Evolutionary conservation across 371 early-diverging fungal genomes (phyloP).

Genomic region (Circinella umbellata): DNA sequence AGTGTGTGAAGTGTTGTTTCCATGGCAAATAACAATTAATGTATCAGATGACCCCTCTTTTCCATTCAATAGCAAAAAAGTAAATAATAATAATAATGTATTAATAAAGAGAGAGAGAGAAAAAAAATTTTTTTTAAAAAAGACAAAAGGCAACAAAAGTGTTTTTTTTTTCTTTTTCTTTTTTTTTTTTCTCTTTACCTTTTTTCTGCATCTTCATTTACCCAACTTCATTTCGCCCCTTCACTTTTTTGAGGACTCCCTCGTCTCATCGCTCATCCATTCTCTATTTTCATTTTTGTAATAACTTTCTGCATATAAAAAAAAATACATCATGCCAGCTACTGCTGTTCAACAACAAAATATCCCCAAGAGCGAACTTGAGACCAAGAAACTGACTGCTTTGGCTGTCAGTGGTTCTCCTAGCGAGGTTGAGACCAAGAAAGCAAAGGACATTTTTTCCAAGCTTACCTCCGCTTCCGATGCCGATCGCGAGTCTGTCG

Average conservation of each 20-base stretch:
- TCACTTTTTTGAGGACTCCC: slow-evolving; percentile 14
- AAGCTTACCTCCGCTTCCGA: slow-evolving; percentile 60
- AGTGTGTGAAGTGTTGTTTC: too few species aligned
- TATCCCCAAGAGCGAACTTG: slow-evolving; percentile 41
- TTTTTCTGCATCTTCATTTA: slow-evolving; percentile 5
- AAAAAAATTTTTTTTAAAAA: slow-evolving; percentile 4
- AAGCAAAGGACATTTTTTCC: slow-evolving; percentile 42
- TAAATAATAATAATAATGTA: too few species aligned
- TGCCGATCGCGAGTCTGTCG: slow-evolving; percentile 58
- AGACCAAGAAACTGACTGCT: slow-evolving; percentile 45
- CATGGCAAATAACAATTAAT: too few species aligned
- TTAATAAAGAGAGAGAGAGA: not conserved
- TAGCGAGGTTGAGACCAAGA: slow-evolving; percentile 44
- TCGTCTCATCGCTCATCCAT: slow-evolving; percentile 19
- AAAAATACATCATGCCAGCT: not conserved
- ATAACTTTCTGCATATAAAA: not conserved
- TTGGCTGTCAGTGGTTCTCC: slow-evolving; percentile 12
- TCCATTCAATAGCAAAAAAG: too few species aligned
- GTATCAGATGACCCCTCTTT: too few species aligned
- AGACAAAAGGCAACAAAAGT: not conserved
- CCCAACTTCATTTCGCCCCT: slow-evolving; percentile 1
- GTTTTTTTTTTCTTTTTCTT: not conserved
- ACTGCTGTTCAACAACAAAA: slow-evolving; percentile 27
- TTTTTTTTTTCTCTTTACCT: slow-evolving; percentile 1
- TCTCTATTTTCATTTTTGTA: slow-evolving; percentile 12